phyloP scores from a whole-genome alignment of 768 basidiomycete genomes.

The Naganishia friedmannii region DNA sequence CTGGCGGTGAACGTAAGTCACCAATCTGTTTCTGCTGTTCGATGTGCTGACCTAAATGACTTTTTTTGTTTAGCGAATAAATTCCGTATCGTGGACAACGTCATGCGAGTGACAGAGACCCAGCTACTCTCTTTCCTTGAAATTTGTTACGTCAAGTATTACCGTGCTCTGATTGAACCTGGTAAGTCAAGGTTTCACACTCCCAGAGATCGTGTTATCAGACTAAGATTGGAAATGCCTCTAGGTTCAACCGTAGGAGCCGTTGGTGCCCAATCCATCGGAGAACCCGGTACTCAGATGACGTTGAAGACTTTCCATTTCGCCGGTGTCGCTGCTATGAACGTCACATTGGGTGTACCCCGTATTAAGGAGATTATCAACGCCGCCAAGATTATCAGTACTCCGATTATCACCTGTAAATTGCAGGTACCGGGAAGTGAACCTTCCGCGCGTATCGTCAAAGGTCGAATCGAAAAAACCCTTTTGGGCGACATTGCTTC shows the following conservation, averaged over 20 bases:
- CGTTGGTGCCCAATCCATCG: conserved; percentile 97
- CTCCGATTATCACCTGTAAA: conserved; percentile 96
- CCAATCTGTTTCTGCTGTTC: background rate
- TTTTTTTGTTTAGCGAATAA: conserved; percentile 54
- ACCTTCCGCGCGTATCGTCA: conserved; percentile 94
- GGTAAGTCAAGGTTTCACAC: conserved; percentile 54
- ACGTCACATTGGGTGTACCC: conserved; percentile 98
- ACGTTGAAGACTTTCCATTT: conserved; percentile 99
- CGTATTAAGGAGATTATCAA: conserved; percentile 99
- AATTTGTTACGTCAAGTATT: conserved; percentile 86
- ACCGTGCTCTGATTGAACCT: conserved; percentile 93
- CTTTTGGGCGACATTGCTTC: conserved; percentile 87
- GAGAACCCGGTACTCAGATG: conserved; percentile 99
- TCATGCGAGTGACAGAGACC: conserved; percentile 76
- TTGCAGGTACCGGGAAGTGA: conserved; percentile 76
- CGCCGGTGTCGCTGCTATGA: conserved; percentile 99
- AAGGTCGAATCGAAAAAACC: conserved; percentile 92
- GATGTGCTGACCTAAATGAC: conserved; percentile 4
- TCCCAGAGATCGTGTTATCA: background rate
- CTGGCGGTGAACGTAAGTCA: conserved; percentile 68
- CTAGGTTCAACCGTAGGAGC: conserved; percentile 95
- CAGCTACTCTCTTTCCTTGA: conserved; percentile 78
- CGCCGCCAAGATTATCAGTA: conserved; percentile 93
- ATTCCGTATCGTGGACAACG: conserved; percentile 65
- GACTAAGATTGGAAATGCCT: background rate